Evolutionary conservation across 2,329 filamentous ascomycete genomes (phyloP).

Genomic region (Penicillium sp.): DNA sequence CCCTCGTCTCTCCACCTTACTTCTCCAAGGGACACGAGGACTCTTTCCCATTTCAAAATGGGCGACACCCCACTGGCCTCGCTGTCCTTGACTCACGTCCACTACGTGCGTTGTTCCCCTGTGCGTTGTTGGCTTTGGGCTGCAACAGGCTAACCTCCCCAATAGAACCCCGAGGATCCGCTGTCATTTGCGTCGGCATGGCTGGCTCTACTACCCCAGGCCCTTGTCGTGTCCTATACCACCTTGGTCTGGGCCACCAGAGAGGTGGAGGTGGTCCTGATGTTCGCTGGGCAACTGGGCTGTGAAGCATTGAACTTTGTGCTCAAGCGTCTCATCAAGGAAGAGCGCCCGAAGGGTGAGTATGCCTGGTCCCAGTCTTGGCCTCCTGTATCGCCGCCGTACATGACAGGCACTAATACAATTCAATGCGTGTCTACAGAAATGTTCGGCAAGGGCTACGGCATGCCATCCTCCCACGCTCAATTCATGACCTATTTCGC

Average conservation of each 20-base stretch:
- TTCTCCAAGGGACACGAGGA: background rate
- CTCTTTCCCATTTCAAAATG: conserved; percentile 27
- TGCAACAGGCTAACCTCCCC: background rate
- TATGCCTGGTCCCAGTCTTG: conserved; percentile 12
- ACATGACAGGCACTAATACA: background rate
- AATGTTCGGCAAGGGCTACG: conserved; percentile 89
- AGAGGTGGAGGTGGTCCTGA: conserved; percentile 85
- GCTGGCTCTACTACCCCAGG: conserved; percentile 92
- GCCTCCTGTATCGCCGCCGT: background rate
- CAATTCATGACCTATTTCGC: conserved; percentile 96
- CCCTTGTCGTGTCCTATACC: conserved; percentile 85
- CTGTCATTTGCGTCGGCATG: conserved; percentile 89
- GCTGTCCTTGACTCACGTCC: conserved; percentile 91
- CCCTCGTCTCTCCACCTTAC: background rate
- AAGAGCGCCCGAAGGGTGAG: conserved; percentile 82
- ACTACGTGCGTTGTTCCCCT: conserved; percentile 72
- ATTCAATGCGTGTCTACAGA: conserved; percentile 46
- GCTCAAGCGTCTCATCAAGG: conserved; percentile 88
- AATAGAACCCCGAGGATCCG: conserved; percentile 80
- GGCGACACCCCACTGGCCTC: conserved; percentile 72
- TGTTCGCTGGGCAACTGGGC: conserved; percentile 88
- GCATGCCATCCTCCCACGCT: conserved; percentile 94
- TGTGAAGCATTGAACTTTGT: conserved; percentile 91
- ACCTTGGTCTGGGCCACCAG: conserved; percentile 90
- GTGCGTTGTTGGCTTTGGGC: background rate